Evolutionary conservation across 805 yeast species (phyloP).

Genomic region (Clavispora vitiphila): DNA sequence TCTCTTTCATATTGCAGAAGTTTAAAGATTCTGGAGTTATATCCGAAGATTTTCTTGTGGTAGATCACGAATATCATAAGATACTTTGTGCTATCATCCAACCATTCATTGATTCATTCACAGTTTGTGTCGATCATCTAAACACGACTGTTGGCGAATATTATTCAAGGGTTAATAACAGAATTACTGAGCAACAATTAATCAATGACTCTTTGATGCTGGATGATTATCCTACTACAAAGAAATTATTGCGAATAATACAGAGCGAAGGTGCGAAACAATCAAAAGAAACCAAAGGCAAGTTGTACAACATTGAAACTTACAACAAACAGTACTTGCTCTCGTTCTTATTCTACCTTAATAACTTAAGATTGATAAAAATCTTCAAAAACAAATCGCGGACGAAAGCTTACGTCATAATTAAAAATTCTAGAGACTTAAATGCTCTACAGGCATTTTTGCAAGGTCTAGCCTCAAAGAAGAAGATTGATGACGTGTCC

Average conservation of each 20-base stretch:
- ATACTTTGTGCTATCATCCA: constrained; percentile 25
- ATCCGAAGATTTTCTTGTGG: constrained; percentile 14
- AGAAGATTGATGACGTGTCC: constrained; percentile 14
- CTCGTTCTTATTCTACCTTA: constrained; percentile 34
- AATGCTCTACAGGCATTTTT: constrained; percentile 20
- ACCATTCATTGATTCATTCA: constrained; percentile 33
- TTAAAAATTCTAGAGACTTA: constrained; percentile 26
- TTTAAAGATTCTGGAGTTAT: constrained; percentile 13
- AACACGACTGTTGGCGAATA: constrained; percentile 7
- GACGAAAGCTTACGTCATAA: constrained; percentile 35
- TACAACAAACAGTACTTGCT: constrained; percentile 39
- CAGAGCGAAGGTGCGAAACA: constrained; percentile 13
- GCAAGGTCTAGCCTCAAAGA: constrained; percentile 11
- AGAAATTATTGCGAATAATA: constrained; percentile 11
- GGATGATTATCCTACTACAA: constrained; percentile 17
- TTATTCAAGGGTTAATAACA: constrained; percentile 4
- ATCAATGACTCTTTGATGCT: constrained; percentile 19
- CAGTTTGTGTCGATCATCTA: constrained; percentile 23
- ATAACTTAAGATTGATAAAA: constrained; percentile 28
- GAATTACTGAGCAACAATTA: constrained; percentile 20
- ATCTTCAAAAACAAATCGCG: constrained; percentile 39
- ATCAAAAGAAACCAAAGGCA: constrained; percentile 11
- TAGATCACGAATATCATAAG: constrained; percentile 20
- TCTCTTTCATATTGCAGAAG: constrained; percentile 22
- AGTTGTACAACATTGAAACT: constrained; percentile 24